Conservation (phyloP, 2,329 filamentous ascomycete genomes). For the Colletotrichum abscissum region DNA sequence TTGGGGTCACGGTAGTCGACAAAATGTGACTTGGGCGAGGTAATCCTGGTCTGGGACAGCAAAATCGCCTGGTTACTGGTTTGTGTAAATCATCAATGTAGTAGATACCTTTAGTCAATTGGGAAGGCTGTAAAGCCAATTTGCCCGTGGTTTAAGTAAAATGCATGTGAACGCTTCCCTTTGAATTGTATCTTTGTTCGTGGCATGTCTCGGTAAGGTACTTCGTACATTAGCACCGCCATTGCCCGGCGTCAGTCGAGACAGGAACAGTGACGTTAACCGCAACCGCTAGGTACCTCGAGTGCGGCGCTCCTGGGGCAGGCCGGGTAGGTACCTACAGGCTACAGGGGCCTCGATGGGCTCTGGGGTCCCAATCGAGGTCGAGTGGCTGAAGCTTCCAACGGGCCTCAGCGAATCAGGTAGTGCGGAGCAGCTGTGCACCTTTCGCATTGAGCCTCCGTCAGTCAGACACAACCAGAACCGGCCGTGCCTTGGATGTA, state of each 20-base stretch:
- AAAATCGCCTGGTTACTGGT: not conserved
- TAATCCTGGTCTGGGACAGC: conserved; percentile 13
- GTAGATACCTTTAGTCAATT: not conserved
- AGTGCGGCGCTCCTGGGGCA: not conserved
- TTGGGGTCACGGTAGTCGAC: conserved; percentile 27
- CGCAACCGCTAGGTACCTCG: not conserved
- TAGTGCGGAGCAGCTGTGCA: conserved; percentile 23
- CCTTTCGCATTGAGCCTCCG: conserved; percentile 7
- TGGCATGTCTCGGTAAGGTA: no score
- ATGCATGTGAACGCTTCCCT: not conserved
- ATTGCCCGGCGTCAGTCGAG: not conserved
- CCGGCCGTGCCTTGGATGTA: conserved; percentile 11
- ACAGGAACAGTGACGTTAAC: not conserved
- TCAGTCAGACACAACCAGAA: conserved; percentile 17
- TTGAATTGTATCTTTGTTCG: no score
- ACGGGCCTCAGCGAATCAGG: conserved; percentile 21
- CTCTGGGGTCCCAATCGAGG: conserved; percentile 1
- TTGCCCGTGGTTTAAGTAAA: not conserved
- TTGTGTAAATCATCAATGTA: conserved; percentile 24
- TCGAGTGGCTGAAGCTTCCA: conserved; percentile 26
- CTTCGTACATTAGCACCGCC: no score
- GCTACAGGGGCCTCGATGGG: conserved; percentile 12
- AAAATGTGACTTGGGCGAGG: conserved; percentile 12
- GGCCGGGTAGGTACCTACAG: not conserved
- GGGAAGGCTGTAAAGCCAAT: not conserved